Base-by-base conservation (phyloP, 2,329 filamentous ascomycete species). In the Colletotrichum sp. region DNA sequence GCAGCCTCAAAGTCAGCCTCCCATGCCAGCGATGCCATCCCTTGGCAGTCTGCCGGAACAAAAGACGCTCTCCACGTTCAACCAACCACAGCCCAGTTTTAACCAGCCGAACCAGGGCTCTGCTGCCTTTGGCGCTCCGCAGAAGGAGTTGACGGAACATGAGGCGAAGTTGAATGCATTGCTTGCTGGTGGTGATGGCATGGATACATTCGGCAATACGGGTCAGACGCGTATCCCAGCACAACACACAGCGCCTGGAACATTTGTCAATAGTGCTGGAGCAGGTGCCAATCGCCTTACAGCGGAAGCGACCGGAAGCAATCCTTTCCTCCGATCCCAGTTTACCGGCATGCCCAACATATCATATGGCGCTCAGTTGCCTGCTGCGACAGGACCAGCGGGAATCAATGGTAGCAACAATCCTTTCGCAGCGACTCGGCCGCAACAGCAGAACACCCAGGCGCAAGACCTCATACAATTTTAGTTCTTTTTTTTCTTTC, bases 141-240 rank as follows among this genome's bases (percentile, higher is more conserved):
- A 89, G 78, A 90, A 86, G 79, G 87, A 90, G 75, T 79, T 91
- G 77, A 91, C 84, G 78, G 90, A 91, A 81, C 92, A 92, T 82
- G 90, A 92, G 81, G 92, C 93, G 27, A 93, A 91, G 80, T 93
- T 99, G 77, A 98, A 98, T 81, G 90, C 94, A 2, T 91, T 99
- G 38, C 91, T 99, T 58, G 90, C 95, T 5, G 92, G 90, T 29
- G 96, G 97, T 76, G 97, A 99, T 71, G 97, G 97, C 29, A 94
- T 97, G 87, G 97, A 99, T 81, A 99, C 97, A 0, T 99, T 97
- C 82, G 97, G 97, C 77, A 99, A 99, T 82, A 95, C 95, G n/a
- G 97, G 97, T 77, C 95, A 98, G 76, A 89, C 98, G 61, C 95
- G 97, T 83, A 98, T 99, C 76, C 97, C 97, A 2, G 93, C 97